These are phyloP conservation scores for Fragilariopsis cylindrus DNA, from an alignment of 108 stramenopile species.

Conservation along the genomic window DNA sequence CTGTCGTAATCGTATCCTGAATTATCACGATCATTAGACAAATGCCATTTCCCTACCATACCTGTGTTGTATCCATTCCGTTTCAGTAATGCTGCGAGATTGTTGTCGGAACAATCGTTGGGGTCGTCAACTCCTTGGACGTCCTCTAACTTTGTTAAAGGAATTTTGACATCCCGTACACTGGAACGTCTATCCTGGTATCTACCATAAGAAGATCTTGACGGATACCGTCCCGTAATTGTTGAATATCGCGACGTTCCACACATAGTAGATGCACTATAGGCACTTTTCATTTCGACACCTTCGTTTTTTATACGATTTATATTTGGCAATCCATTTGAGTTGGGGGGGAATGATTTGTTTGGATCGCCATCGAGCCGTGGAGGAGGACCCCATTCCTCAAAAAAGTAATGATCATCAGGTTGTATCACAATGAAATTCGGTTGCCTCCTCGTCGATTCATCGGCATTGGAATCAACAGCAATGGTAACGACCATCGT, in stretches of 20 bases:
- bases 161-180: slow-evolving; percentile 24
- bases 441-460: background rate
- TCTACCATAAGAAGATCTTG: slow-evolving; percentile 20
- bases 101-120: slow-evolving; percentile 22
- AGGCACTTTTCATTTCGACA: slow-evolving; percentile 35
- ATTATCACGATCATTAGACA: background rate
- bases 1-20: slow-evolving; percentile 6
- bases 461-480: background rate
- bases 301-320: slow-evolving; percentile 23
- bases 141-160: slow-evolving; percentile 42
- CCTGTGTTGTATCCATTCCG: slow-evolving; percentile 33
- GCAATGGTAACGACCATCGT: background rate
- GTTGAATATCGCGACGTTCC: slow-evolving; percentile 39
- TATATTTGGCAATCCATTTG: slow-evolving; percentile 28
- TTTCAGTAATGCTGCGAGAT: slow-evolving; percentile 33
- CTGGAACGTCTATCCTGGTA: background rate
- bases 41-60: slow-evolving; percentile 42
- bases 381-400: slow-evolving; percentile 37
- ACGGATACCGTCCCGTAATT: slow-evolving; percentile 36
- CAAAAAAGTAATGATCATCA: slow-evolving; percentile 41
- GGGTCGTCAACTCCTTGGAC: background rate
- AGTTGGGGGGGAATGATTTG: background rate
- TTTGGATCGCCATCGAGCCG: background rate
- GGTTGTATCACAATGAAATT: slow-evolving; percentile 57
- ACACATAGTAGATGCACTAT: slow-evolving; percentile 35